A percentile compares a stretch with the other conserved stretches of the same genome.
Conservation (phyloP, 495 filamentous ascomycete species). For the Tuber aestivum region DNA sequence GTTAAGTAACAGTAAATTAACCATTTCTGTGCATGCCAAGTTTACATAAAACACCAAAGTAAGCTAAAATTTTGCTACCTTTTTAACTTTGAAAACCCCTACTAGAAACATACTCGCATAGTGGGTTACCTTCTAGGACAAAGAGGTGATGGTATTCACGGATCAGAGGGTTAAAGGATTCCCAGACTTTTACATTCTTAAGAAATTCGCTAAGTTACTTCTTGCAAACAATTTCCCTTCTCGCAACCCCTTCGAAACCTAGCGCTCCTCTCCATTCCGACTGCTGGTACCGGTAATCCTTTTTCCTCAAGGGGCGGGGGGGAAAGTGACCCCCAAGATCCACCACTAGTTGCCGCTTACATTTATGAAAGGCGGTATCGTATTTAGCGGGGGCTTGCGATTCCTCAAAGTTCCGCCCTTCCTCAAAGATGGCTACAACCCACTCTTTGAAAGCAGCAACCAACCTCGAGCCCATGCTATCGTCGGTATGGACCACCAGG, state of each 20-base stretch:
- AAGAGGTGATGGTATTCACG: not conserved
- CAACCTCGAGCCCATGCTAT: conserved; percentile 21
- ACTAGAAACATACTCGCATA: not conserved
- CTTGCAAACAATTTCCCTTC: not conserved
- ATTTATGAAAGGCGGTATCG: not conserved
- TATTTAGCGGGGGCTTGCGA: not conserved
- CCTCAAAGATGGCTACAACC: conserved; percentile 18
- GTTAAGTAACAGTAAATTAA: too few species aligned
- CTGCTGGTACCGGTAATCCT: not conserved
- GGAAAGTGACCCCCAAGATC: not conserved
- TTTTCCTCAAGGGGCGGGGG: not conserved
- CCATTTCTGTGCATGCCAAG: too few species aligned
- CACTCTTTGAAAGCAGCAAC: conserved; percentile 21
- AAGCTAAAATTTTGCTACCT: too few species aligned
- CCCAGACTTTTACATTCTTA: not conserved
- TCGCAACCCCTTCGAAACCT: not conserved
- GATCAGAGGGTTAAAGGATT: not conserved
- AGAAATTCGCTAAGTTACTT: not conserved
- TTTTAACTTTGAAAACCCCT: too few species aligned
- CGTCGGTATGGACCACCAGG: conserved; percentile 1
- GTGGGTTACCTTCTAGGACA: not conserved
- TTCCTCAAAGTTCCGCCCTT: conserved; percentile 8
- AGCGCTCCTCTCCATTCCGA: not conserved
- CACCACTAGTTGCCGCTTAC: not conserved
- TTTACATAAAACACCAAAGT: too few species aligned